Evolutionary conservation across 1,284 basidiomycete species (phyloP).

Genomic region (Microbotryum lychnidis-dioicae): DNA sequence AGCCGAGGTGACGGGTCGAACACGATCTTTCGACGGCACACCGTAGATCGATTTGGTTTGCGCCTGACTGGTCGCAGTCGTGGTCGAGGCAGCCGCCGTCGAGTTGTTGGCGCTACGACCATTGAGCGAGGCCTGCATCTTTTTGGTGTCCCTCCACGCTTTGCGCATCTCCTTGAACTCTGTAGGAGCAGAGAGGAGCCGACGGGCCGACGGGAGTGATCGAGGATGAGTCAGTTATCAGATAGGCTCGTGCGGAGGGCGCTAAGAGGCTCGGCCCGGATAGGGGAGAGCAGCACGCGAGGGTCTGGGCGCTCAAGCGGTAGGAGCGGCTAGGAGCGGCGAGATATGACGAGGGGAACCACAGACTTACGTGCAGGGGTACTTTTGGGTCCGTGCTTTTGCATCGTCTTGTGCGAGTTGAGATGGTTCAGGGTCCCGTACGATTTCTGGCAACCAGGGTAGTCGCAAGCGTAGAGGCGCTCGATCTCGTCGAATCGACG

Average conservation of each 20-base stretch:
- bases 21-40: conserved; percentile 5
- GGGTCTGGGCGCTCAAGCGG: neutral
- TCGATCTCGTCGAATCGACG: conserved; percentile 84
- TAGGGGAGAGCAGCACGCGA: too few species aligned
- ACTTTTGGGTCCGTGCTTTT: conserved; percentile 76
- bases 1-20: conserved; percentile 26
- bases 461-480: conserved; percentile 74
- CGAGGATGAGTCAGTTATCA: neutral
- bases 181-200: conserved; percentile 38
- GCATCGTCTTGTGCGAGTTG: conserved; percentile 87
- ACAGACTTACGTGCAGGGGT: conserved; percentile 62
- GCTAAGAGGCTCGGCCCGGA: too few species aligned
- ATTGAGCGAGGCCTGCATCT: conserved; percentile 49
- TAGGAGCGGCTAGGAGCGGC: neutral
- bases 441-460: conserved; percentile 69
- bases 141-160: conserved; percentile 88
- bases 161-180: conserved; percentile 97
- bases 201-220: conserved; percentile 1
- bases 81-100: neutral
- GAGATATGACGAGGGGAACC: neutral
- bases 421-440: conserved; percentile 64
- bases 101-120: conserved; percentile 6
- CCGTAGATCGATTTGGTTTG: neutral
- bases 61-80: neutral
- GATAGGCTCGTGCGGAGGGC: too few species aligned